A percentile compares a stretch with the other conserved stretches of the same genome.
Conservation (phyloP, 148 eudicot species). For the Tetragonia tetragonoides region DNA sequence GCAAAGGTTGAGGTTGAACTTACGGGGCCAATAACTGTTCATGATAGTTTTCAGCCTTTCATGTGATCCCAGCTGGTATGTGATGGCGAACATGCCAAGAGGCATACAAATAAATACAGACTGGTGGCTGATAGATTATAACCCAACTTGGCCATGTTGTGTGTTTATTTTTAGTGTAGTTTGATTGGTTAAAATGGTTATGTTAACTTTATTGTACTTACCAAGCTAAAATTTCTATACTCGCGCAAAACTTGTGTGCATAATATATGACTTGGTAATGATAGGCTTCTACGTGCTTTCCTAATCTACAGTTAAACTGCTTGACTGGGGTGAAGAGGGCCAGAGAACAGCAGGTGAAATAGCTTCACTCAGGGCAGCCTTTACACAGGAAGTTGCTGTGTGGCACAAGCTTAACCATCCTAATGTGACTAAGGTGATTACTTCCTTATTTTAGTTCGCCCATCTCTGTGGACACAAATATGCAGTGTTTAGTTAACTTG, state of each 20-base stretch:
- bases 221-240: constrained; percentile 3
- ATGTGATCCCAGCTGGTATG: constrained; percentile 45
- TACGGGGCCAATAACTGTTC: constrained; percentile 40
- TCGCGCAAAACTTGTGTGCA: neutral
- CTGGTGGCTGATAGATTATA: constrained; percentile 32
- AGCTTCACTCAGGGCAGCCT: constrained; percentile 66
- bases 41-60: constrained; percentile 48
- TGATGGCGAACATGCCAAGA: constrained; percentile 24
- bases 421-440: constrained; percentile 80
- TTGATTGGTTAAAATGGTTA: constrained; percentile 4
- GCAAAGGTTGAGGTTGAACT: constrained; percentile 43
- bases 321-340: constrained; percentile 97
- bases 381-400: constrained; percentile 85
- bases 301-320: constrained; percentile 63
- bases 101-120: constrained; percentile 29
- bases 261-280: constrained; percentile 5
- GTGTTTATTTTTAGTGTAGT: constrained; percentile 16
- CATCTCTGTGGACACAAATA: neutral
- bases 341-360: constrained; percentile 71
- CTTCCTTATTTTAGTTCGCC: neutral
- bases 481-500: neutral
- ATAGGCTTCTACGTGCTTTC: constrained; percentile 6
- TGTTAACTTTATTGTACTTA: neutral
- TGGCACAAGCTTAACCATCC: constrained; percentile 99
- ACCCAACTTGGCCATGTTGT: constrained; percentile 32